These are phyloP conservation scores for Lachnellula arida DNA, from an alignment of 2,329 filamentous ascomycete genomes.

Conservation along the genomic window DNA sequence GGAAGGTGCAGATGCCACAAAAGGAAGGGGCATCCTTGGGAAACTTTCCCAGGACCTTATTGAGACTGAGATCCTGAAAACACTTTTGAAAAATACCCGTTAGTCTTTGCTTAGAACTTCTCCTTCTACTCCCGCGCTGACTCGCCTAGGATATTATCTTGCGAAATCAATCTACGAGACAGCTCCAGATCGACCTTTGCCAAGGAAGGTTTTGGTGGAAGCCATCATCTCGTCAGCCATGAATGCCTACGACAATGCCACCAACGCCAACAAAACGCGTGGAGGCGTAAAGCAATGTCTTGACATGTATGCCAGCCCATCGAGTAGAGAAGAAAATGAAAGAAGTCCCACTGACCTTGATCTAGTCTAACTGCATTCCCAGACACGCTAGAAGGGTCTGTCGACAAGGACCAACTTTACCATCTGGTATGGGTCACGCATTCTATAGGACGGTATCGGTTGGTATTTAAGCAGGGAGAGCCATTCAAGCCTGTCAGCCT, in stretches of 20 bases:
- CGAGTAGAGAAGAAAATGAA: no score
- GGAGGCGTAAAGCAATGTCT: slow-evolving; percentile 74
- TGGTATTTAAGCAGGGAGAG: slow-evolving; percentile 74
- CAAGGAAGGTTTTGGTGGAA: slow-evolving; percentile 48
- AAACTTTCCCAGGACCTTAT: slow-evolving; percentile 56
- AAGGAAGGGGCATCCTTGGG: slow-evolving; percentile 50
- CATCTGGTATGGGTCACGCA: slow-evolving; percentile 70
- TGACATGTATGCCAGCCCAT: slow-evolving; percentile 55
- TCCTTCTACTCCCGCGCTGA: slow-evolving; percentile 6
- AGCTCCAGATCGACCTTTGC: slow-evolving; percentile 44
- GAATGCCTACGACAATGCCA: slow-evolving; percentile 73
- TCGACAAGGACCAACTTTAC: slow-evolving; percentile 51
- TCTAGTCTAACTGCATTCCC: slow-evolving; percentile 60
- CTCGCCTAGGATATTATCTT: slow-evolving; percentile 52
- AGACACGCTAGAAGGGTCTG: slow-evolving; percentile 48
- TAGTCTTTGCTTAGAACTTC: slow-evolving; percentile 31
- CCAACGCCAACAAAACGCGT: slow-evolving; percentile 71
- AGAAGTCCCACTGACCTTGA: slow-evolving; percentile 19
- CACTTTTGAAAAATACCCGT: slow-evolving; percentile 58
- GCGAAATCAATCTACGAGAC: slow-evolving; percentile 59
- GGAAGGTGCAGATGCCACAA: slow-evolving; percentile 30
- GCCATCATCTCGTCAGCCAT: slow-evolving; percentile 61
- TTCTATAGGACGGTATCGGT: slow-evolving; percentile 67
- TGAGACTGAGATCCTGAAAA: slow-evolving; percentile 67
- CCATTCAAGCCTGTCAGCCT: slow-evolving; percentile 75